Percentiles rank a stretch among this genome's conserved stretches.
phyloP scores from a whole-genome alignment of 441 rosid genomes.

The Isatis lusitanica region DNA sequence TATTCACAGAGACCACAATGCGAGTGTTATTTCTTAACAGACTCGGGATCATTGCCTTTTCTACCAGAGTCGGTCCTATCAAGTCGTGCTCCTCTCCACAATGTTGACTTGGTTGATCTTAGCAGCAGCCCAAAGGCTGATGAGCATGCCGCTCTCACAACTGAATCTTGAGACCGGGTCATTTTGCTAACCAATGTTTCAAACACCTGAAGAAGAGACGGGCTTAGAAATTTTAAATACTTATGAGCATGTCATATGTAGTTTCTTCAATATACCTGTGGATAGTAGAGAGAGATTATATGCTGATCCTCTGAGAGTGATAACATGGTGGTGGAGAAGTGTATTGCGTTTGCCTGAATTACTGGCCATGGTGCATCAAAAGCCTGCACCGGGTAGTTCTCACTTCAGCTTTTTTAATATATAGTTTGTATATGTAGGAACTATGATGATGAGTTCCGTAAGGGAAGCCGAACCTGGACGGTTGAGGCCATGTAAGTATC shows the following conservation, averaged over 20 bases:
- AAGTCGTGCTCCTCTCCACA: constrained; percentile 68
- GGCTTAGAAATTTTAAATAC: constrained; percentile 10
- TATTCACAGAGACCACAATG: constrained; percentile 22
- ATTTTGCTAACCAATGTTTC: constrained; percentile 82
- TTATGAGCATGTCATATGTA: constrained; percentile 3
- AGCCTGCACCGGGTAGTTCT: constrained; percentile 54
- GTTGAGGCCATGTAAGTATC: constrained; percentile 79
- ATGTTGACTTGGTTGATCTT: constrained; percentile 61
- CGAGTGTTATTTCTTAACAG: constrained; percentile 24
- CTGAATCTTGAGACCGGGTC: constrained; percentile 76
- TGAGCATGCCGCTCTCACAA: constrained; percentile 85
- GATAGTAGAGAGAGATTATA: constrained; percentile 59
- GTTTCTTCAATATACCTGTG: constrained; percentile 59
- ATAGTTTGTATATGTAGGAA: neutral
- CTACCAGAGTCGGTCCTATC: constrained; percentile 56
- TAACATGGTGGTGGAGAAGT: constrained; percentile 79
- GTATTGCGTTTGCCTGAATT: constrained; percentile 93
- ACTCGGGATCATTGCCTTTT: constrained; percentile 42
- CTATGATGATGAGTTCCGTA: neutral
- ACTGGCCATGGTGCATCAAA: constrained; percentile 96
- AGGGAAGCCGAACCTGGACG: constrained; percentile 66
- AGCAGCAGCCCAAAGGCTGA: constrained; percentile 78
- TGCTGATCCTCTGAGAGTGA: constrained; percentile 85
- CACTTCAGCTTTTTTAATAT: constrained; percentile 5
- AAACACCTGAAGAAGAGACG: constrained; percentile 57